Conservation (phyloP, 495 filamentous ascomycete genomes). For the Penicillium manginii region DNA sequence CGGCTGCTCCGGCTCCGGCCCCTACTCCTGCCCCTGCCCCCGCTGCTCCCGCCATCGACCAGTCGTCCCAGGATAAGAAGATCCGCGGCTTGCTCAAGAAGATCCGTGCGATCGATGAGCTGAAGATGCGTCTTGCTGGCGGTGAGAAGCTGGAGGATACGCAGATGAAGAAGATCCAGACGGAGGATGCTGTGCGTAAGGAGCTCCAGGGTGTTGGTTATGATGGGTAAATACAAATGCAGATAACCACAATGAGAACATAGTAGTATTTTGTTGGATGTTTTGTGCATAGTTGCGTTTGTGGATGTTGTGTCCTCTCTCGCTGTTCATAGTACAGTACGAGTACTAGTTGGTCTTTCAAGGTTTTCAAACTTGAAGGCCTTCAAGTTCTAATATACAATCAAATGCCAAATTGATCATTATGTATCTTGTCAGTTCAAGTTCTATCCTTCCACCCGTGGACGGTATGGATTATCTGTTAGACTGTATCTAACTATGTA, state of each 20-base stretch:
- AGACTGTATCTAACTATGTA: too few relatives aligned
- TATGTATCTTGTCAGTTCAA: too few relatives aligned
- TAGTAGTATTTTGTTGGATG: not conserved
- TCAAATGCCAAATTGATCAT: too few relatives aligned
- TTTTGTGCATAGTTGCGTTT: not conserved
- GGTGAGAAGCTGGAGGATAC: slow-evolving; percentile 98
- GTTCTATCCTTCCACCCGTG: too few relatives aligned
- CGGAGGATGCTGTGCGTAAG: slow-evolving; percentile 77
- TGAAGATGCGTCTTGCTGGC: slow-evolving; percentile 91
- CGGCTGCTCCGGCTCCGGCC: slow-evolving; percentile 17
- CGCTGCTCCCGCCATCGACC: slow-evolving; percentile 36
- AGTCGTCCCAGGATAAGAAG: slow-evolving; percentile 78
- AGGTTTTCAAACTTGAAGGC: too few relatives aligned
- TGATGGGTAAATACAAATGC: slow-evolving; percentile 36
- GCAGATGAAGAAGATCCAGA: slow-evolving; percentile 97
- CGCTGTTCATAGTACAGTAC: too few relatives aligned
- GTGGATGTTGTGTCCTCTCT: not conserved
- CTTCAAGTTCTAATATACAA: too few relatives aligned
- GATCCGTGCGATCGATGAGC: slow-evolving; percentile 93
- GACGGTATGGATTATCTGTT: too few relatives aligned
- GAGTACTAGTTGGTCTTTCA: too few relatives aligned
- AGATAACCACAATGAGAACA: too few relatives aligned
- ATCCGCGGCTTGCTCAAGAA: slow-evolving; percentile 91
- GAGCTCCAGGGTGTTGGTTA: slow-evolving; percentile 73
- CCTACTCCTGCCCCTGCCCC: slow-evolving; percentile 20